Conservation (phyloP, 2,329 filamentous ascomycete genomes). For the Waltergamsia citrina region DNA sequence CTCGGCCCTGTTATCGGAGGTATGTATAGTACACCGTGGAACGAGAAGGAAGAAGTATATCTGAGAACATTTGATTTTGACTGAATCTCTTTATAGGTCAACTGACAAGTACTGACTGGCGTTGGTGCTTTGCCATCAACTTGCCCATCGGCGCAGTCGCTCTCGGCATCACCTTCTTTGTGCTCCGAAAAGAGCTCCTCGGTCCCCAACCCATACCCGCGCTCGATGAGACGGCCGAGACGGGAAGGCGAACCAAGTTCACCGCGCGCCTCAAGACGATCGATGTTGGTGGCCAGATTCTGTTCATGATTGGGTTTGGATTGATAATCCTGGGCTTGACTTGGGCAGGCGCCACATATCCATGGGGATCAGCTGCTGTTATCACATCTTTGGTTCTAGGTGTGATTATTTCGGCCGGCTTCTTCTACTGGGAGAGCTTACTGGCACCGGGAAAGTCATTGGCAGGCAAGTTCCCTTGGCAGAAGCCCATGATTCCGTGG, state of each 20-base stretch:
- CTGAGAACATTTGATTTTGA: background rate
- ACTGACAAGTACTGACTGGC: constrained; percentile 46
- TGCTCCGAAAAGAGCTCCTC: constrained; percentile 50
- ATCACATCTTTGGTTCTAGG: constrained; percentile 35
- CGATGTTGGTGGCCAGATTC: constrained; percentile 43
- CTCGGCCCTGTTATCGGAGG: constrained; percentile 54
- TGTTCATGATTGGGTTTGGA: constrained; percentile 42
- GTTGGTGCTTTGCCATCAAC: constrained; percentile 59
- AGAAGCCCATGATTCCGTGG: constrained; percentile 57
- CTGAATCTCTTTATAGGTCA: too few relatives aligned
- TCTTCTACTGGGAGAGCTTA: constrained; percentile 39
- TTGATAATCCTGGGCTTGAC: constrained; percentile 40
- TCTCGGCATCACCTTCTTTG: constrained; percentile 41
- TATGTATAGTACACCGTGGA: constrained; percentile 5
- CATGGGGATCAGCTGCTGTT: constrained; percentile 36
- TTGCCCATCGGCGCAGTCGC: constrained; percentile 44
- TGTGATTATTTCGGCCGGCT: constrained; percentile 24
- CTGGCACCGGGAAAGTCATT: constrained; percentile 39
- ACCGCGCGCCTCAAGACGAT: constrained; percentile 38
- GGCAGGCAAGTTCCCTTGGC: constrained; percentile 36
- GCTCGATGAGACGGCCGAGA: constrained; percentile 26
- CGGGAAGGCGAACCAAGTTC: constrained; percentile 22
- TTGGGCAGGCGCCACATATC: constrained; percentile 40
- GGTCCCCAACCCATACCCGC: constrained; percentile 38
- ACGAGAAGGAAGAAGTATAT: background rate